phyloP scores from a whole-genome alignment of 169 alveolate genomes.

The Neospora caninum region DNA sequence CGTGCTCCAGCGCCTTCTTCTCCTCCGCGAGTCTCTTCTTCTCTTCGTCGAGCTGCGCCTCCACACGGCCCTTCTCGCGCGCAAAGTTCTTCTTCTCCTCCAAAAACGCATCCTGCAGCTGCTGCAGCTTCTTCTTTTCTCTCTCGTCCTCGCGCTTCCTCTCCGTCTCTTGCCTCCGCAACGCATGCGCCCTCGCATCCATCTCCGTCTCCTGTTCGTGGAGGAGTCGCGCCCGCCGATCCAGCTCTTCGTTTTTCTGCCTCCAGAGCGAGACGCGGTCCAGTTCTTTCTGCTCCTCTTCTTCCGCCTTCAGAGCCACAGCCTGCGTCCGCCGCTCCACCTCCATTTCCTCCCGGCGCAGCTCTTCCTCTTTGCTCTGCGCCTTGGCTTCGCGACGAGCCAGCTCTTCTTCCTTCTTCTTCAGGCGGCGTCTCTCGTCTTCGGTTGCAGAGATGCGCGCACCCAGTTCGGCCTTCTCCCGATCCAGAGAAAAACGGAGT shows the following conservation, averaged over 20 bases:
- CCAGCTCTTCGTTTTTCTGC: not conserved
- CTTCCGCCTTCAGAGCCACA: not conserved
- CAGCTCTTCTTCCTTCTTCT: conserved; percentile 28
- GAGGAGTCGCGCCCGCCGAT: not conserved
- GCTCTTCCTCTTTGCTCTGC: not conserved
- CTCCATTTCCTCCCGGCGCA: not conserved
- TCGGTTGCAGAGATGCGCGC: not conserved
- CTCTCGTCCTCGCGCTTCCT: not conserved
- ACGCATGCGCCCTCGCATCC: not conserved
- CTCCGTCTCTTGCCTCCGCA: not conserved
- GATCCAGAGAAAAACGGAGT: not conserved
- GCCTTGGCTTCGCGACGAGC: not conserved
- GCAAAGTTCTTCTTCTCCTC: not conserved
- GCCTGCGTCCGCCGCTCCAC: not conserved
- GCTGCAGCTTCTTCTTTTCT: conserved; percentile 6
- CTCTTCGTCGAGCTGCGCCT: conserved; percentile 31
- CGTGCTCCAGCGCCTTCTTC: not conserved
- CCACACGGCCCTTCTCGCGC: not conserved
- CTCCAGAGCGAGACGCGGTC: not conserved
- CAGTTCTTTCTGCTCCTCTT: not conserved
- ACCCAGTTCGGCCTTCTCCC: conserved; percentile 5
- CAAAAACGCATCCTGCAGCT: not conserved
- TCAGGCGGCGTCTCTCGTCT: not conserved
- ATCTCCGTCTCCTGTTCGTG: not conserved
- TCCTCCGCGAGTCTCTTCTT: not conserved